Percentiles rank a stretch among this genome's conserved stretches.
Conservation (phyloP, 768 basidiomycete species). For the Astraeus odoratus region DNA sequence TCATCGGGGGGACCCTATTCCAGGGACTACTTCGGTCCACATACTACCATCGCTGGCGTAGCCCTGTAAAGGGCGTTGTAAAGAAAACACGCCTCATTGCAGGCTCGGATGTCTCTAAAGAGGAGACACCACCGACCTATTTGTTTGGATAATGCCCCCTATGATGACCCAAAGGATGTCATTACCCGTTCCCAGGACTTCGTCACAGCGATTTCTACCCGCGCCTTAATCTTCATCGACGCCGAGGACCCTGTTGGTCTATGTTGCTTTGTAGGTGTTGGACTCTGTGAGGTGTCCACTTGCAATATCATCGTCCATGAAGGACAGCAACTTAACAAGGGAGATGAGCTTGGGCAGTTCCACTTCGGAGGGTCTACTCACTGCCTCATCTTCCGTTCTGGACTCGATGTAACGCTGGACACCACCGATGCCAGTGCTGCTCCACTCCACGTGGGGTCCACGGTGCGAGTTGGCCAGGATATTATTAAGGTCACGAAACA, state of each 20-base stretch:
- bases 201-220: neutral
- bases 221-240: conserved; percentile 43
- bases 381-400: conserved; percentile 33
- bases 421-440: neutral
- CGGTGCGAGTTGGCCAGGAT: neutral
- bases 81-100: conserved; percentile 37
- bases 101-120: conserved; percentile 25
- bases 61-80: conserved; percentile 44
- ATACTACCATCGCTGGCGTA: conserved; percentile 60
- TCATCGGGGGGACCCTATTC: conserved; percentile 45
- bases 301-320: conserved; percentile 21
- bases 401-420: neutral
- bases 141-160: conserved; percentile 19
- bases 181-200: conserved; percentile 13
- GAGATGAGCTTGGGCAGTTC: conserved; percentile 51
- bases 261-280: conserved; percentile 47
- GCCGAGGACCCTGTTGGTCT: conserved; percentile 47
- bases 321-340: conserved; percentile 39
- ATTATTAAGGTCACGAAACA: neutral
- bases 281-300: conserved; percentile 58
- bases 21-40: conserved; percentile 52
- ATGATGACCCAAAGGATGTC: conserved; percentile 22
- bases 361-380: conserved; percentile 52
- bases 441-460: neutral
- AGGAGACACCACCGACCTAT: conserved; percentile 36